Evolutionary conservation across 2,329 filamentous ascomycete genomes (phyloP), one percentile per base, ranked within the genome.

Genomic region (Fusarium foetens): DNA sequence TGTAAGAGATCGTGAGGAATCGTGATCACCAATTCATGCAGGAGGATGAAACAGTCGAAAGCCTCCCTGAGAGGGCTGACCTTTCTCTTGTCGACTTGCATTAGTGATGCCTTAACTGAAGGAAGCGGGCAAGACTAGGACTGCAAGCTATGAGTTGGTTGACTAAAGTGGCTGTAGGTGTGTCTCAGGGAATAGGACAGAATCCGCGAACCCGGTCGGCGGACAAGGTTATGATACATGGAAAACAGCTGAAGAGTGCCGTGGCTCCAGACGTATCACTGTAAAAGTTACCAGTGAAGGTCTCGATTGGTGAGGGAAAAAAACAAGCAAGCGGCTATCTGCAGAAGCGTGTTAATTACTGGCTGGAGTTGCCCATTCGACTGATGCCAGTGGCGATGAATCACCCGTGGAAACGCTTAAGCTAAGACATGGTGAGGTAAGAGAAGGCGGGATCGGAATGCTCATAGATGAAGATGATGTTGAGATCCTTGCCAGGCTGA

Each of bases 171-270:
- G 66, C 57, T 62, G 25, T 12, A 27, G 62, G 35, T 73, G 35
- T 72, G 70, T 73, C 70, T 73, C 53, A 23, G 61, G 51, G 51
- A 38, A 27, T 12, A 54, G 48, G 45, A 46, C 58, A 58, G 41
- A 43, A 73, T 42, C 70, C 70, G 70, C 48, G 58, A 41, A 73
- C 70, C 70, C 49, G 70, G 70, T 73, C 58, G 54, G 46, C 43
- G 57, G 62, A 55, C 51, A 54, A 35, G 53, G 42, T 27, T 14
- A 35, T 14, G 38, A 36, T 52, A 29, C 36, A 41, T 39, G 11
- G 27, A 39, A 53, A 45, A 21, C 27, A 35, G 46, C 46, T 39
- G 27, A 14, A 43, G 31, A 46, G 45, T 59, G 29, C 25, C 27
- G 36, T 36, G 29, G 38, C 31, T 41, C 21, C 25, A 19, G 23